These are phyloP conservation scores for Aspergillus flavus DNA, from an alignment of 2,329 filamentous ascomycete species.

Conservation along the genomic window DNA sequence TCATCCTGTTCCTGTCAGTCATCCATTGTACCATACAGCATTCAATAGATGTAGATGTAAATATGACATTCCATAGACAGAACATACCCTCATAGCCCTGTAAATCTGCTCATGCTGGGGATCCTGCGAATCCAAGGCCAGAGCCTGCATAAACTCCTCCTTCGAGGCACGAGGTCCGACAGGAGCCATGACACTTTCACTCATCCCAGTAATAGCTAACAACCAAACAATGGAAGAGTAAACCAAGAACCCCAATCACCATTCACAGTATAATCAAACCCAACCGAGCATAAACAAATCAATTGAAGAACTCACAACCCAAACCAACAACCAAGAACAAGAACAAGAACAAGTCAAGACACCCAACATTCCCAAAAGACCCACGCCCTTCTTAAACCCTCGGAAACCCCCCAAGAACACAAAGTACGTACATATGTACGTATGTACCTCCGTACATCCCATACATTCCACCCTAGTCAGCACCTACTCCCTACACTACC, in stretches of 20 bases:
- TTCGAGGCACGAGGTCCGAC: slow-evolving; percentile 49
- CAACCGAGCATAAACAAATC: neutral
- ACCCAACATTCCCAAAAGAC: neutral
- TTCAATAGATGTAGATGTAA: neutral
- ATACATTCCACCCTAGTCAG: neutral
- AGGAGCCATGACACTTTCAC: slow-evolving; percentile 27
- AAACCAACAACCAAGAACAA: neutral
- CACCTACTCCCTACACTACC: neutral
- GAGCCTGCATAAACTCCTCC: slow-evolving; percentile 50
- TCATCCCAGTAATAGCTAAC: neutral
- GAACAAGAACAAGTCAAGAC: neutral
- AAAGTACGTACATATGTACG: neutral
- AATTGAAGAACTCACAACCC: neutral
- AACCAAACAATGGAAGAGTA: too few species aligned
- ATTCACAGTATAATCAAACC: neutral
- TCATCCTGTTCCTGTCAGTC: slow-evolving; percentile 38
- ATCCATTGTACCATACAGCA: neutral
- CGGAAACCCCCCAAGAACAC: neutral
- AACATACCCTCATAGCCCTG: slow-evolving; percentile 47
- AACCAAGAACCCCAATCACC: neutral
- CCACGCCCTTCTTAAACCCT: neutral
- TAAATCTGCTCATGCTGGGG: slow-evolving; percentile 49
- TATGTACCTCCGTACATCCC: neutral
- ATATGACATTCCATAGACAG: neutral
- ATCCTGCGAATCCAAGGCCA: slow-evolving; percentile 44